Evolutionary conservation across 2,329 filamentous ascomycete genomes (phyloP).

Genomic region (Colletotrichum cereale): DNA sequence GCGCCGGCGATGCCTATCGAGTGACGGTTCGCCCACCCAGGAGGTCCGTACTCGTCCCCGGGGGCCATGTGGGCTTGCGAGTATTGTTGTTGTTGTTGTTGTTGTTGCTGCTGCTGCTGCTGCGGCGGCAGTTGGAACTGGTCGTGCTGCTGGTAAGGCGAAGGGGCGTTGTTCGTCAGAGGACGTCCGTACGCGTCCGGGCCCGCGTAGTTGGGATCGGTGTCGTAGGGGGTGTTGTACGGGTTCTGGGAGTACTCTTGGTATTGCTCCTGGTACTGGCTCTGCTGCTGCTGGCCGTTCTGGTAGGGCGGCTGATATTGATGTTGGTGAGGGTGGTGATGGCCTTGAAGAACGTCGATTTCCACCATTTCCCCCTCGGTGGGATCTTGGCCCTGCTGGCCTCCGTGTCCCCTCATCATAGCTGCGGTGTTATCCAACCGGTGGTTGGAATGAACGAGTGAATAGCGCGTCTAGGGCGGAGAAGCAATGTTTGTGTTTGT

Average conservation of each 20-base stretch:
- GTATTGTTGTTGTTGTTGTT: slow-evolving; percentile 15
- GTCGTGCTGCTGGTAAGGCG: slow-evolving; percentile 31
- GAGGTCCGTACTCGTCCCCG: slow-evolving; percentile 39
- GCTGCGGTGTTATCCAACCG: slow-evolving; percentile 37
- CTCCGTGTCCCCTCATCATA: slow-evolving; percentile 43
- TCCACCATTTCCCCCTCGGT: slow-evolving; percentile 52
- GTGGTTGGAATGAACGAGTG: slow-evolving; percentile 38
- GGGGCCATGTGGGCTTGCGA: slow-evolving; percentile 15
- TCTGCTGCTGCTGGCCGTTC: slow-evolving; percentile 14
- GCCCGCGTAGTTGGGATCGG: slow-evolving; percentile 45
- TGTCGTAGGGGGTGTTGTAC: slow-evolving; percentile 40
- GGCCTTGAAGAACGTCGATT: slow-evolving; percentile 48
- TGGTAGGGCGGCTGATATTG: slow-evolving; percentile 37
- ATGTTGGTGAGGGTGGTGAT: slow-evolving; percentile 37
- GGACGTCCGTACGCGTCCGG: slow-evolving; percentile 33
- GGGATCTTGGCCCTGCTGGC: slow-evolving; percentile 45
- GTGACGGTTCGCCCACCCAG: slow-evolving; percentile 38
- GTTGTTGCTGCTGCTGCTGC: slow-evolving; percentile 19
- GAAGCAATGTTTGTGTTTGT: background rate
- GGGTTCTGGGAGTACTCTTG: slow-evolving; percentile 44
- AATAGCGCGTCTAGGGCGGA: slow-evolving; percentile 32
- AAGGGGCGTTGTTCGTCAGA: slow-evolving; percentile 32
- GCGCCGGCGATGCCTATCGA: slow-evolving; percentile 37
- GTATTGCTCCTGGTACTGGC: slow-evolving; percentile 39
- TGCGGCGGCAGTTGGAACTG: slow-evolving; percentile 17